Evolutionary conservation across 208 protist genomes (phyloP).

Genomic region (Leishmania mexicana): DNA sequence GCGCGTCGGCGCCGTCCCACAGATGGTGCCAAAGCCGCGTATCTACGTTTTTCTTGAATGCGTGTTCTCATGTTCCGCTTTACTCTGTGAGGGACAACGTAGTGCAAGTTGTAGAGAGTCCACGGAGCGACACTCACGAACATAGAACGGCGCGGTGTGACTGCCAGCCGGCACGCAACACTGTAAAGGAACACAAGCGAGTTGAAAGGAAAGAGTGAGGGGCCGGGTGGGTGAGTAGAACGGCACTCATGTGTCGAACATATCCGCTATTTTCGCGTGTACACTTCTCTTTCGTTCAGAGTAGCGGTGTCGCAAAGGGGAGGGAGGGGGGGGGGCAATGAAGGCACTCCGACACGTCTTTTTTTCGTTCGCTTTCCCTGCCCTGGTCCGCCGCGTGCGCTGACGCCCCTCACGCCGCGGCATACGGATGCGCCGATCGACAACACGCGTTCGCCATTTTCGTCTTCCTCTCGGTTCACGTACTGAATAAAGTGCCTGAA

Average conservation of each 20-base stretch:
- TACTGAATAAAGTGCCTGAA: not conserved
- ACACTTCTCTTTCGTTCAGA: not conserved
- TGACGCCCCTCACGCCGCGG: not conserved
- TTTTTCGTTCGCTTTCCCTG: not conserved
- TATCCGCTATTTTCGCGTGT: not conserved
- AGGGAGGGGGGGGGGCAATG: not conserved
- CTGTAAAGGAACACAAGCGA: not conserved
- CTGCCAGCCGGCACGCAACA: not conserved
- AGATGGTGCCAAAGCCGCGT: not conserved
- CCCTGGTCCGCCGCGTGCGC: not conserved
- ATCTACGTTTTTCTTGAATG: not conserved
- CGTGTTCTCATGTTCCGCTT: not conserved
- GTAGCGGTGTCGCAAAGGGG: not conserved
- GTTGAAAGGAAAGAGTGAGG: not conserved
- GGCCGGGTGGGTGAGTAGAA: not conserved
- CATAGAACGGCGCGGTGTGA: not conserved
- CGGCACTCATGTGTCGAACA: not conserved
- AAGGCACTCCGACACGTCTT: not conserved
- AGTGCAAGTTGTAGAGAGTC: not conserved
- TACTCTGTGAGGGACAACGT: not conserved
- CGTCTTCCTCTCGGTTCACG: not conserved
- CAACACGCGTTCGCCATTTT: not conserved
- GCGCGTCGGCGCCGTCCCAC: not conserved
- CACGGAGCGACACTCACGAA: not conserved
- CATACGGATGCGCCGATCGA: not conserved